A percentile compares a stretch with the other conserved stretches of the same genome.
phyloP scores from a whole-genome alignment of 1,139 yeast genomes.

The Wickerhamomyces sp. region DNA sequence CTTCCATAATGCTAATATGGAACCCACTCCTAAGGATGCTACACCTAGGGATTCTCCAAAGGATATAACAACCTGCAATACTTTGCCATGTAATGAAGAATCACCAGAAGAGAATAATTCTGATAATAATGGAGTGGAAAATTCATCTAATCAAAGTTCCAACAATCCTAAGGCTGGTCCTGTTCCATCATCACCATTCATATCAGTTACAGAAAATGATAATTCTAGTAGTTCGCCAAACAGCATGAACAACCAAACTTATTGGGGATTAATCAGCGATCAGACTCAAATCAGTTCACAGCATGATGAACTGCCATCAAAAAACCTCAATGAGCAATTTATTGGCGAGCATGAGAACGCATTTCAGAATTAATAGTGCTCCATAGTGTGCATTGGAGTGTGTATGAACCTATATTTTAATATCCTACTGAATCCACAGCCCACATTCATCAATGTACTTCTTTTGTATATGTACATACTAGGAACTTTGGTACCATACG shows the following conservation, averaged over 20 bases:
- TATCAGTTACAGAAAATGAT: not conserved
- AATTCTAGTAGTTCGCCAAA: not conserved
- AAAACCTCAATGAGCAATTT: conserved; percentile 1
- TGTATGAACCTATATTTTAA: too few relatives aligned
- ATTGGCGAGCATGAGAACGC: not conserved
- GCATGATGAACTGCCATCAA: conserved; percentile 2
- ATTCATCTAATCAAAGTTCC: not conserved
- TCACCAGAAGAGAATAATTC: conserved; percentile 13
- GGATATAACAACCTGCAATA: conserved; percentile 37
- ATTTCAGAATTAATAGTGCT: not conserved
- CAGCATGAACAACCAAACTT: conserved; percentile 1
- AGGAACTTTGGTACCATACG: too few relatives aligned
- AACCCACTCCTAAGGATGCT: conserved; percentile 29
- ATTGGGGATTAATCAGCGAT: conserved; percentile 1
- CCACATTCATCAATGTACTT: too few relatives aligned
- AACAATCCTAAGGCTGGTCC: not conserved
- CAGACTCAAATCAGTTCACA: conserved; percentile 1
- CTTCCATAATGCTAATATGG: conserved; percentile 19
- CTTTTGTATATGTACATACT: too few relatives aligned
- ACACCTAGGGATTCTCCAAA: conserved; percentile 45
- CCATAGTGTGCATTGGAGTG: too few relatives aligned
- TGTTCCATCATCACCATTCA: conserved; percentile 2
- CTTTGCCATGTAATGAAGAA: conserved; percentile 30
- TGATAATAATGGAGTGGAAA: not conserved
- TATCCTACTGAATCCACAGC: too few relatives aligned